phyloP scores from a whole-genome alignment of 108 stramenopile species.

The Cyclotella choctawhatcheeana region DNA sequence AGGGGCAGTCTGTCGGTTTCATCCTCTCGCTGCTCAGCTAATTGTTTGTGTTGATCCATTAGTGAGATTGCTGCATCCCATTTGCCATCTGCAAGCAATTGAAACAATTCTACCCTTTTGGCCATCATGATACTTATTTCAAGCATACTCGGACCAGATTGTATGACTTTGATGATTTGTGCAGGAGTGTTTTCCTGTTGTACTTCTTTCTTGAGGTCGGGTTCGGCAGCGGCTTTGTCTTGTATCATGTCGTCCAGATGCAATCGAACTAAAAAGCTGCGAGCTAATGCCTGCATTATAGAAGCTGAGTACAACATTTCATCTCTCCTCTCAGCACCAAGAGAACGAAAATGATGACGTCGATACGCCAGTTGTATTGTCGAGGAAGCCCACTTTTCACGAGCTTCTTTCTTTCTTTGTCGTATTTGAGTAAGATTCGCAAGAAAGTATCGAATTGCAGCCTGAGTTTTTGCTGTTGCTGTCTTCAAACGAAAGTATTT shows the following conservation, averaged over 20 bases:
- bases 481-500: slow-evolving; percentile 52
- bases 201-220: not conserved
- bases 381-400: slow-evolving; percentile 45
- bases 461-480: slow-evolving; percentile 51
- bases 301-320: slow-evolving; percentile 52
- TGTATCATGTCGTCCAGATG: slow-evolving; percentile 40
- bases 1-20: slow-evolving; percentile 79
- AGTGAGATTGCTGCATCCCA: slow-evolving; percentile 46
- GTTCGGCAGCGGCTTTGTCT: slow-evolving; percentile 10
- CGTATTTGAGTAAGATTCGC: slow-evolving; percentile 45
- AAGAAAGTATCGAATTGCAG: slow-evolving; percentile 48
- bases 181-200: not conserved
- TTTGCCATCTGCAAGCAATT: slow-evolving; percentile 33
- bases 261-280: slow-evolving; percentile 51
- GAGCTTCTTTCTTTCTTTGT: slow-evolving; percentile 20
- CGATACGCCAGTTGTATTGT: slow-evolving; percentile 51
- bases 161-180: slow-evolving; percentile 17
- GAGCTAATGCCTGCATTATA: slow-evolving; percentile 65
- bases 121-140: slow-evolving; percentile 24
- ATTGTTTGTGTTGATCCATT: slow-evolving; percentile 32
- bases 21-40: slow-evolving; percentile 42
- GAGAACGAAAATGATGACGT: slow-evolving; percentile 42
- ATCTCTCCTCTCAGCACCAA: slow-evolving; percentile 36
- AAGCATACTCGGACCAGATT: slow-evolving; percentile 30
- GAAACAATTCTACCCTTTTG: slow-evolving; percentile 31